phyloP scores from a whole-genome alignment of 495 filamentous ascomycete genomes.

The Chlorociboria aeruginascens region DNA sequence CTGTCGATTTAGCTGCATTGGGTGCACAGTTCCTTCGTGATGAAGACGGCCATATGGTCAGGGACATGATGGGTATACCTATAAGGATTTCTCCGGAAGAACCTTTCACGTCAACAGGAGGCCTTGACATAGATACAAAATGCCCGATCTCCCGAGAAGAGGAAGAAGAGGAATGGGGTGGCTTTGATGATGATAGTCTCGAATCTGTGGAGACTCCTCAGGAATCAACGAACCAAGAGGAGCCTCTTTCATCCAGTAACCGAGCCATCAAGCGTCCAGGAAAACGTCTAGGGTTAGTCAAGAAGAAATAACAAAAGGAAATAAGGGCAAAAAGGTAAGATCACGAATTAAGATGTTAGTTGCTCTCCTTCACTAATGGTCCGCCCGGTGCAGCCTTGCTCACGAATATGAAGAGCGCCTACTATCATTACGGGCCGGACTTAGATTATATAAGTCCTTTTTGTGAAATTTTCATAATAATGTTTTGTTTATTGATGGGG shows the following conservation, averaged over 20 bases:
- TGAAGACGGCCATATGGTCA: conserved; percentile 14
- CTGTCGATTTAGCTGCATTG: background rate
- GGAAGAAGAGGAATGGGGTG: conserved; percentile 34
- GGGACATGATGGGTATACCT: conserved; percentile 17
- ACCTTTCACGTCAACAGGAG: background rate
- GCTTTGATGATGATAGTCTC: conserved; percentile 31
- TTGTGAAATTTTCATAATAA: too few relatives aligned
- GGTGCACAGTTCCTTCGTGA: conserved; percentile 13
- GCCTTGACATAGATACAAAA: conserved; percentile 1
- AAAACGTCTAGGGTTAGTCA: conserved; percentile 6
- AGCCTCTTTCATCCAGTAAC: background rate
- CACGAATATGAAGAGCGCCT: too few relatives aligned
- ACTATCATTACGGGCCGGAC: too few relatives aligned
- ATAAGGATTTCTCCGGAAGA: conserved; percentile 1
- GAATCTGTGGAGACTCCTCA: background rate
- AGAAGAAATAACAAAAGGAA: conserved; percentile 11
- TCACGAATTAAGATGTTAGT: background rate
- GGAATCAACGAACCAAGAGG: background rate
- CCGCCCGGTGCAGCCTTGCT: background rate
- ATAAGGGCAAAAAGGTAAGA: background rate
- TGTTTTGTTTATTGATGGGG: too few relatives aligned
- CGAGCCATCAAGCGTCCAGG: background rate
- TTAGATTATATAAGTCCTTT: too few relatives aligned
- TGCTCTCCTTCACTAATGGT: background rate
- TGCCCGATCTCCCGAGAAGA: conserved; percentile 12